Evolutionary conservation across 1,284 basidiomycete genomes (phyloP), one percentile per base, ranked within the genome.

Genomic region (Rhodotorula mucilaginosa): DNA sequence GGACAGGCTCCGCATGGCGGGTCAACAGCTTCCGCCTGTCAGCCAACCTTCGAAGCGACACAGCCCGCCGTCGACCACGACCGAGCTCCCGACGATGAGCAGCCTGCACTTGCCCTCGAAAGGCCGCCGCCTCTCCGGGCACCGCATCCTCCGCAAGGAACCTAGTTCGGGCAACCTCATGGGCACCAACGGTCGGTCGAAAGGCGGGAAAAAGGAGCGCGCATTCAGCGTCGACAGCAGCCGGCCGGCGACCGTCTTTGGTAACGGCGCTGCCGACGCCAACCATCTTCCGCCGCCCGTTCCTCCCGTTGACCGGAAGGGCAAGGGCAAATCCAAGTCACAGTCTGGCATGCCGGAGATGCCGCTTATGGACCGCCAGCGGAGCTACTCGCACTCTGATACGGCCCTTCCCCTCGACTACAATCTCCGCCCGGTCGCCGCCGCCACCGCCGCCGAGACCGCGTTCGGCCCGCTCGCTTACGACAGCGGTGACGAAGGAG

Each of bases 1-100:
- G 21, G 91, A 95, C 79, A 88, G 97, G 61, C 83, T 99, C n/a
- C 71, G 75, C 26, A 31, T 68, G 44, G 66, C 69, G 2, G 71
- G 70, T 7, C 73, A 72, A 23, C 58, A 64, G 5, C 26, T 66
- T n/a, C 67, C 61, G 16, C 52, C 58, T n/a, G 39, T 56, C 52
- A 58, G 51, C 21, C 19, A 23, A 21, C 15, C 65, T 31, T 15
- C 60, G 16, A 51, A 48, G 34, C 71, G 64, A 19, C 23, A 29
- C 19, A 47, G n/a, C 16, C 61, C 49, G 2, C 58, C 23, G 13
- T 44, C n/a, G 5, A 51, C 19, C 16, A 47, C 26, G 19, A 19
- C n/a, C 16, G 47, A 29, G 39, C 44, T 34, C 49, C 4, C 56
- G 39, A 26, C 13, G 7, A 26, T 47, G 49, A 47, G 59, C 61